phyloP scores from a whole-genome alignment of 2,329 filamentous ascomycete genomes.

The Fusarium robinianum region DNA sequence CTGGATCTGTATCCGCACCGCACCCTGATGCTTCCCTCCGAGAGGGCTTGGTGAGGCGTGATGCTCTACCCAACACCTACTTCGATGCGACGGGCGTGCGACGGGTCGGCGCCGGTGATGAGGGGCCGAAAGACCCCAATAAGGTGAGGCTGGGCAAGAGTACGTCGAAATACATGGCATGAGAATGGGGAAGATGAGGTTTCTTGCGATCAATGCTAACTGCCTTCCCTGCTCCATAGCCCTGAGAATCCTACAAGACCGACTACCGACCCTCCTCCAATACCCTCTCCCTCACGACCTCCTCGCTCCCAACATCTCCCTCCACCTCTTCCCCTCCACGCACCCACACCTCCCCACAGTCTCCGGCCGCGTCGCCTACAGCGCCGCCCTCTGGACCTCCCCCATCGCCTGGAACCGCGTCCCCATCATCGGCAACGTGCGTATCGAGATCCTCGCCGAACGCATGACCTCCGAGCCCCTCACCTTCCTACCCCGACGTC shows the following conservation, averaged over 20 bases:
- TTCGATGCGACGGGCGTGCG: conserved; percentile 41
- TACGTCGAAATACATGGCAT: conserved; percentile 42
- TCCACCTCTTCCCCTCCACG: conserved; percentile 73
- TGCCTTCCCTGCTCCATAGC: conserved; percentile 47
- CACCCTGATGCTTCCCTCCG: conserved; percentile 12
- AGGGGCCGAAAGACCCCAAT: conserved; percentile 55
- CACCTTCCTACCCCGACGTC: conserved; percentile 51
- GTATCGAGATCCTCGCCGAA: conserved; percentile 84
- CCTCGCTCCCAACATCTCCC: conserved; percentile 73
- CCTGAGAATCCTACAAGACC: conserved; percentile 66
- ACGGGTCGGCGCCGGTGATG: conserved; percentile 35
- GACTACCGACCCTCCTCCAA: conserved; percentile 68
- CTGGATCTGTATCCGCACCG: conserved; percentile 3
- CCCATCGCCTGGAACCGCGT: conserved; percentile 95
- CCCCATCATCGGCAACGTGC: conserved; percentile 87
- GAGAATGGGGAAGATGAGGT: neutral
- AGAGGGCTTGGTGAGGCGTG: conserved; percentile 15
- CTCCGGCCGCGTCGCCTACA: conserved; percentile 86
- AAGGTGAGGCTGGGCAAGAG: conserved; percentile 68
- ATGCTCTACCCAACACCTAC: conserved; percentile 33
- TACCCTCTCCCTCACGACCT: conserved; percentile 73
- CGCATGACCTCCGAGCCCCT: conserved; percentile 72
- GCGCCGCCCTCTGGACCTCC: conserved; percentile 92
- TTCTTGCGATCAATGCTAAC: neutral
- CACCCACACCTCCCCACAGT: conserved; percentile 92